Base-by-base conservation (phyloP, 176 grass and related monocot species). In the Tillandsia leiboldiana region DNA sequence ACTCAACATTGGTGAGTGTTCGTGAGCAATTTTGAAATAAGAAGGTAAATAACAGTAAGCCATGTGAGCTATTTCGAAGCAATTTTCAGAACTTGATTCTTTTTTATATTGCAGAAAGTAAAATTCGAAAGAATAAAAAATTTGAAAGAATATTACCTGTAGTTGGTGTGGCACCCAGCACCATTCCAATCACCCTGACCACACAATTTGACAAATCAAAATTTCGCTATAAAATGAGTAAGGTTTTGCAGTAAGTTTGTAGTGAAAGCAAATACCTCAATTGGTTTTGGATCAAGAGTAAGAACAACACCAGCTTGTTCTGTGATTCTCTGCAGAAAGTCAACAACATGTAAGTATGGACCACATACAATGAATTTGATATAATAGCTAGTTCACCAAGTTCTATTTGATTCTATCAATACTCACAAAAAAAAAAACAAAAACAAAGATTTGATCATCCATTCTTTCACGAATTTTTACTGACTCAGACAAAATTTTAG, bases 151-250 rank as follows among this genome's bases (percentile, higher is more conserved):
- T 69, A 50, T 2, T 75, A 99, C 95, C 95, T 99, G 82, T 82
- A 99, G 64, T 99, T 99, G 77, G 95, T 94, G 80, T 99, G 95
- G 70, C 95, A 99, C 18, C 95, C 95, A 72, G 95, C 95, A 75
- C 95, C 95, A 7, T 99, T 99, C 95, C 95, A 99, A 80, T 99
- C 95, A 82, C 95, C 95, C 89, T 99, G 72, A 72, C 51, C 33
- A 27, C 10, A 77, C 3, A 51, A 56, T 11, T 18, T 61, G 17
- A 2, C 4, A 61, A 9, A n/a, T 18, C 22, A 9, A 61, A 10
- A 11, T 18, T 8, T 6, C 15, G 3, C 9, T 9, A 61, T 61
- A 9, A 18, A 18, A 14, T 23, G 56, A 20, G 8, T 18, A 61
- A 23, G 22, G 13, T 23, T 61, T 9, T 18, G 7, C 56, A 23